Evolutionary conservation across 73 alveolate species (phyloP).

Genomic region (Paramecium primaurelia): DNA sequence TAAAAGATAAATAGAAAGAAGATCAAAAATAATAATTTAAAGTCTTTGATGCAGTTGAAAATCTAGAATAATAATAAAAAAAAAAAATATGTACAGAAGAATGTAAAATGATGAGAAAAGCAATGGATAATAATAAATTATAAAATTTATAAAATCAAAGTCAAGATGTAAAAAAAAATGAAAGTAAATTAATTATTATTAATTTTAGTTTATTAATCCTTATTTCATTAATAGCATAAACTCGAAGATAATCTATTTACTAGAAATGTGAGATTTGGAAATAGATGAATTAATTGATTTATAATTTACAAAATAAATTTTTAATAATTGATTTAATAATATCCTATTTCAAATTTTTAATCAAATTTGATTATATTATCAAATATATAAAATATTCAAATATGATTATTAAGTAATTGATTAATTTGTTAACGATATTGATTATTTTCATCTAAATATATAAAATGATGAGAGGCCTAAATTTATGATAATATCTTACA

Average conservation of each 20-base stretch:
- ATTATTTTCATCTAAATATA: background rate
- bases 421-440: background rate
- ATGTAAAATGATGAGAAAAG: background rate
- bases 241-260: conserved; percentile 53
- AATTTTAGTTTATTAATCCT: conserved; percentile 39
- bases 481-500: background rate
- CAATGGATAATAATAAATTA: background rate
- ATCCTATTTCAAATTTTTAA: background rate
- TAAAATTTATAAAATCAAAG: background rate
- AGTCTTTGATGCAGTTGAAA: background rate
- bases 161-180: background rate
- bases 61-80: background rate
- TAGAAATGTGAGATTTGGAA: conserved; percentile 60
- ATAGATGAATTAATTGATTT: conserved; percentile 61
- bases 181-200: background rate
- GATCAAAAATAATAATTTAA: background rate
- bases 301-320: conserved; percentile 63
- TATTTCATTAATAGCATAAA: conserved; percentile 33
- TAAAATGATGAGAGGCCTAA: background rate
- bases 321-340: too few relatives aligned
- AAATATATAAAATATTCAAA: background rate
- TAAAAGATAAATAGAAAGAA: background rate
- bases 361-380: background rate
- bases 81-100: background rate
- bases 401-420: background rate